Evolutionary conservation across 2,329 filamentous ascomycete species (phyloP), one percentile per base, ranked within the genome.

Genomic region (Chalaropsis ovoidea): DNA sequence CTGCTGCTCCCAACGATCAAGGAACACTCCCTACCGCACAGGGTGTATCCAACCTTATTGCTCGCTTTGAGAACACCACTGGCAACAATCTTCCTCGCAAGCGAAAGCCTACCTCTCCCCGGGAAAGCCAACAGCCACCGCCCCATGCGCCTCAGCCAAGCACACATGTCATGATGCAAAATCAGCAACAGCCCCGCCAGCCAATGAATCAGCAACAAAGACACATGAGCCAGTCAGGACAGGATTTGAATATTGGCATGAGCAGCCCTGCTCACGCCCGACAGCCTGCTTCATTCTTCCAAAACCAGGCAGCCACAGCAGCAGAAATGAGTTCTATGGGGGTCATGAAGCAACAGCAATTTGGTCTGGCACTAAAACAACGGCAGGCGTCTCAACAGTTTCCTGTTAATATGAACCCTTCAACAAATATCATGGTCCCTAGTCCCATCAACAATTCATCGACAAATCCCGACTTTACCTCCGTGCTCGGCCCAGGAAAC

Each of bases 1-100:
- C 61, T 4, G 22, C 31, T 35, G 27, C 27, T 15, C 7, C 31
- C 6, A 41, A 39, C 19, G 49, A 56, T 17, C 62, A 63, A 54
- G 47, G 35, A 11, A 19, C 47, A n/a, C 47, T 39, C 41, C 19
- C 49, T 10, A 19, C 63, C 8, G 15, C 65, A 27, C 56, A 62
- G 24, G 62, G 62, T 45, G 67, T 68, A 10, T 62, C 65, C 41
- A 68, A 68, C 24, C 63, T 68, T 22, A 68, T 68, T 43, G 67
- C 67, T 13, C 67, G 65, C 52, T 68, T 68, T 19, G 67, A 68
- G 31, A 68, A 65, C 22, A 61, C 41, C 45, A 19, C 52, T 24
- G 63, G 58, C 27, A 61, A 17, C 47, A 17, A n/a, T 41, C 27
- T 54, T 19, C 49, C 62, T 19, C 52, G 61, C 22, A 67, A 64